phyloP scores from a whole-genome alignment of 164 flowering plant genomes.

The Nelumbo lutea region DNA sequence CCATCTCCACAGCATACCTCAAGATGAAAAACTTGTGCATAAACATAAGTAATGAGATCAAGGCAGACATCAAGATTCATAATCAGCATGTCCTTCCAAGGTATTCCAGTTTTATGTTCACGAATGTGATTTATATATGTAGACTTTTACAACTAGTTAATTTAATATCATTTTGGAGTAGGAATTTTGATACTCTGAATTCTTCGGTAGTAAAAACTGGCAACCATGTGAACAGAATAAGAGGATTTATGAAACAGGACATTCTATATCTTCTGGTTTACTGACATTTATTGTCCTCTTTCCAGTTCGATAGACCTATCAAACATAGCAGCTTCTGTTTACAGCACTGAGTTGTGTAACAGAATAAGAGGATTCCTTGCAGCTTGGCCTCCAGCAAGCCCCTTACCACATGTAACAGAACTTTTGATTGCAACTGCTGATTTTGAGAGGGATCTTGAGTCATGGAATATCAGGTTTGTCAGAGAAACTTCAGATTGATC shows the following conservation, averaged over 20 bases:
- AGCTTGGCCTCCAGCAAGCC: constrained; percentile 82
- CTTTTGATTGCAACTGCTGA: constrained; percentile 73
- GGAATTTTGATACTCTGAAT: not conserved
- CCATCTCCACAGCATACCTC: constrained; percentile 68
- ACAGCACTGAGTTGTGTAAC: constrained; percentile 73
- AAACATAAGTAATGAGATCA: constrained; percentile 66
- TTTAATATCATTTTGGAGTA: not conserved
- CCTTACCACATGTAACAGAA: constrained; percentile 72
- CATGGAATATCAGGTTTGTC: constrained; percentile 75
- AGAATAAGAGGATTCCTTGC: constrained; percentile 64
- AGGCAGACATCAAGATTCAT: constrained; percentile 78
- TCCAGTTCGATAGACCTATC: constrained; percentile 87
- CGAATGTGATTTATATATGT: not conserved
- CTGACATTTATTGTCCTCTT: constrained; percentile 6
- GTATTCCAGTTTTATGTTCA: constrained; percentile 31
- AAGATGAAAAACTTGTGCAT: constrained; percentile 82
- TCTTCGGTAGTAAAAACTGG: not conserved
- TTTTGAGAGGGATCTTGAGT: constrained; percentile 69
- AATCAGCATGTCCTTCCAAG: constrained; percentile 86
- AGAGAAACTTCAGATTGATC: not conserved
- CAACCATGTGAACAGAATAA: not conserved
- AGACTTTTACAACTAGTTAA: no score
- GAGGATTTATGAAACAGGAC: no score
- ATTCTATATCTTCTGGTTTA: not conserved
- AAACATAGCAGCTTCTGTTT: constrained; percentile 74